Conservation (phyloP, 2,329 filamentous ascomycete species). For the Diaporthe longicolla region DNA sequence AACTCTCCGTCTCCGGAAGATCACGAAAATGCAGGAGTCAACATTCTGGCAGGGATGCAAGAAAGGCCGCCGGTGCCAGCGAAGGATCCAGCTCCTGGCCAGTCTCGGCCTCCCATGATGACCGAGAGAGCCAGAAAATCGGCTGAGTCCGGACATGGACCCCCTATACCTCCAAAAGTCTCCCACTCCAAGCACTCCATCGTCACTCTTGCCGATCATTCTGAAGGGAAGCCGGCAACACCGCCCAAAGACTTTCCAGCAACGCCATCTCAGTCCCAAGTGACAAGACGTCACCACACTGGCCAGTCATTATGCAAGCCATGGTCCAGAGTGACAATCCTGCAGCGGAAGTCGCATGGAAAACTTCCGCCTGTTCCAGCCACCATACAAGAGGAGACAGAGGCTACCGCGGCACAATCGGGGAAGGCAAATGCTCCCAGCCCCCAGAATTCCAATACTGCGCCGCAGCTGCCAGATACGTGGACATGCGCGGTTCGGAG, state of each 20-base stretch:
- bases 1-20: constrained; percentile 4
- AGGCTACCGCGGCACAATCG: neutral
- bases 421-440: neutral
- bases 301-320: constrained; percentile 34
- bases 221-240: constrained; percentile 21
- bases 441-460: neutral
- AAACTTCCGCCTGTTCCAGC: constrained; percentile 28
- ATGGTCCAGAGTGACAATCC: constrained; percentile 33
- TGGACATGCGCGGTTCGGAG: constrained; percentile 46
- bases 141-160: neutral
- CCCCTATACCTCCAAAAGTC: constrained; percentile 1
- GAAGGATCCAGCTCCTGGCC: neutral
- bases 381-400: constrained; percentile 21
- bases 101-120: neutral
- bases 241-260: constrained; percentile 30
- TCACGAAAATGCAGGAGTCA: neutral
- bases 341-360: constrained; percentile 3
- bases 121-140: neutral
- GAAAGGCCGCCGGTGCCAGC: constrained; percentile 17
- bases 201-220: neutral
- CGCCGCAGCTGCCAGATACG: constrained; percentile 45
- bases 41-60: neutral
- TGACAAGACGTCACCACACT: constrained; percentile 3
- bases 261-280: neutral
- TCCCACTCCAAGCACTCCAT: neutral